These are phyloP conservation scores for Parafenestella ontariensis DNA, from an alignment of 2,329 filamentous ascomycete species.

Conservation along the genomic window DNA sequence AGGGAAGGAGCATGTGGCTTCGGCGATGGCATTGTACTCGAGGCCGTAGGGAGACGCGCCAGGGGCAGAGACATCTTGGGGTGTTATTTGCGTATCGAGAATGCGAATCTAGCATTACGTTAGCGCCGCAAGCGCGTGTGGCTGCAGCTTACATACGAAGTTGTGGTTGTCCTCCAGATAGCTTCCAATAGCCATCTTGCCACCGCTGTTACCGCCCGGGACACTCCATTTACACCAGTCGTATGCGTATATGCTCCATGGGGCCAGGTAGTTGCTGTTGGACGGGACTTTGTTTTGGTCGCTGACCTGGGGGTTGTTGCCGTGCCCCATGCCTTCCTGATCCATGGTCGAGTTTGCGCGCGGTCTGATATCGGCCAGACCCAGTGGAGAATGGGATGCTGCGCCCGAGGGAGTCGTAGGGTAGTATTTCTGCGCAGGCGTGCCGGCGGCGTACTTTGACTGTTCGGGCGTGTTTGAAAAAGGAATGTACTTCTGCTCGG, in stretches of 20 bases:
- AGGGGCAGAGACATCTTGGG: slow-evolving; percentile 71
- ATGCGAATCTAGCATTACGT: slow-evolving; percentile 81
- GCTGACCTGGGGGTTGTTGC: slow-evolving; percentile 62
- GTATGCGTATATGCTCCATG: slow-evolving; percentile 95
- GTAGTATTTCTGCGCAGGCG: slow-evolving; percentile 66
- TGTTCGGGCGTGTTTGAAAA: slow-evolving; percentile 71
- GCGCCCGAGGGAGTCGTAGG: slow-evolving; percentile 59
- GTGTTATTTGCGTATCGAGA: slow-evolving; percentile 81
- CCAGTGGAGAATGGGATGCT: slow-evolving; percentile 85
- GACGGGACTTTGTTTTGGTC: slow-evolving; percentile 71
- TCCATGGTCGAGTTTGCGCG: slow-evolving; percentile 81
- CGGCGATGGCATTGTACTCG: slow-evolving; percentile 91
- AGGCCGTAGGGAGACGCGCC: slow-evolving; percentile 77
- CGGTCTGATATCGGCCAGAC: slow-evolving; percentile 88
- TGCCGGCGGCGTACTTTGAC: slow-evolving; percentile 51
- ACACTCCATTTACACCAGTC: slow-evolving; percentile 99
- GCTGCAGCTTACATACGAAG: slow-evolving; percentile 70
- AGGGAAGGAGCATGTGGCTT: slow-evolving; percentile 97
- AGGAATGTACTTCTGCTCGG: slow-evolving; percentile 68
- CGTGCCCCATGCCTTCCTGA: slow-evolving; percentile 70
- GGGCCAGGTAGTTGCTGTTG: slow-evolving; percentile 91
- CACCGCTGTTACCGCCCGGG: slow-evolving; percentile 71
- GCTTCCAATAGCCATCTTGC: slow-evolving; percentile 93
- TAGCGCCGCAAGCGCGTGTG: slow-evolving; percentile 5
- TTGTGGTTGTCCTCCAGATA: slow-evolving; percentile 98